Evolutionary conservation across 2,329 filamentous ascomycete species (phyloP).

Genomic region (Xylariaceae sp.): DNA sequence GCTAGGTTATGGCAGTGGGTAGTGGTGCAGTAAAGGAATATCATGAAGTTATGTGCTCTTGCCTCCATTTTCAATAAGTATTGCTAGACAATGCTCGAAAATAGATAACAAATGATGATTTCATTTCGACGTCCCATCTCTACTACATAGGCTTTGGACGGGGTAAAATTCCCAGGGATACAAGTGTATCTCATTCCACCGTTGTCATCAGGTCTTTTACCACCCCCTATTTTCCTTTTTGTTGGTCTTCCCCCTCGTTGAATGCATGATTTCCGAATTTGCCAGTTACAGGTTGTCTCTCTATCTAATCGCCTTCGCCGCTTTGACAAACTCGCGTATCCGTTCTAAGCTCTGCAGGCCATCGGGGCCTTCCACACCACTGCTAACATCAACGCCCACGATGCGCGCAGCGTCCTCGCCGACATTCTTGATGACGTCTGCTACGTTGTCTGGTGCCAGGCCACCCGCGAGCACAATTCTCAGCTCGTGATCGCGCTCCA

Average conservation of each 20-base stretch:
- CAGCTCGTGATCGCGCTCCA: constrained; percentile 65
- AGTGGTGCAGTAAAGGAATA: too few species aligned
- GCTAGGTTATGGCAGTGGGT: too few species aligned
- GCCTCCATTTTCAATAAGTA: too few species aligned
- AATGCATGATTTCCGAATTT: too few species aligned
- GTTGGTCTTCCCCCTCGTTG: background rate
- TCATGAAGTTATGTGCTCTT: too few species aligned
- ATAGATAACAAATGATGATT: too few species aligned
- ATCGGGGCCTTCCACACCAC: constrained; percentile 78
- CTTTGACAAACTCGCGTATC: constrained; percentile 74
- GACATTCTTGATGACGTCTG: constrained; percentile 58
- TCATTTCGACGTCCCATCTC: too few species aligned
- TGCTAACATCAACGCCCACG: constrained; percentile 86
- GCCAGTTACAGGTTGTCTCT: background rate
- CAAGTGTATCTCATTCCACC: too few species aligned
- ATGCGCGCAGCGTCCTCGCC: constrained; percentile 55
- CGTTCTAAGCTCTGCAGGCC: constrained; percentile 75
- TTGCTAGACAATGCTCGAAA: too few species aligned
- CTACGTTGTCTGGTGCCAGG: constrained; percentile 73
- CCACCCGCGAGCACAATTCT: constrained; percentile 81
- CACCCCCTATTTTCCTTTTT: background rate
- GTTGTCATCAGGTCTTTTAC: too few species aligned
- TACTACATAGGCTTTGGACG: too few species aligned
- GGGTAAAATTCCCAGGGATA: too few species aligned
- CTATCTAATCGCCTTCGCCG: constrained; percentile 58